Base-by-base conservation (phyloP, 169 alveolate species). In the Hammondia hammondi region DNA sequence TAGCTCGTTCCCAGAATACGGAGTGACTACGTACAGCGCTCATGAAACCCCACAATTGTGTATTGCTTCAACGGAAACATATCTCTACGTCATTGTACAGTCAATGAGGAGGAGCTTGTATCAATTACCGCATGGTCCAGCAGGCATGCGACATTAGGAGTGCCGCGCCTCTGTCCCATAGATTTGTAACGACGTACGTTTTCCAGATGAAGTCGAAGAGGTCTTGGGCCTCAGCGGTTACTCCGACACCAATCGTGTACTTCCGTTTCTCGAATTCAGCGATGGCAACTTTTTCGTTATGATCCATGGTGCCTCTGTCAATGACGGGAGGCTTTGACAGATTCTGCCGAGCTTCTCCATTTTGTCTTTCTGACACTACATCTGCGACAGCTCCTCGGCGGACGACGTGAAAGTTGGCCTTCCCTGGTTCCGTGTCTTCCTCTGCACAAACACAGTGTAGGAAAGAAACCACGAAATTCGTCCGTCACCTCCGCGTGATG, bases 181-280 rank as follows among this genome's bases (percentile, higher is more conserved):
- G 32, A 29, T 67, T 17, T 29, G 77, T 17, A 67, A 7, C 24
- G 35, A 27, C 77, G 14, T 35, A 82, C 89, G 89, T 82, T 48
- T 82, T 82, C 70, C 67, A 45, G 67, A 82, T 37, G 67, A 82
- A 82, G 67, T 82, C 67, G 89, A 82, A 82, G 89, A 82, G 89
- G 70, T 82, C 89, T 21, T 82, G 89, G 24, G 89, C 89, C 35
- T 82, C 89, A 37, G 56, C 67, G 14, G 70, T 82, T 27, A 82
- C 89, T 45, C 89, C 89, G 70, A 82, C 89, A n/a, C 89, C 89
- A 37, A 37, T 43, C 2, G 71, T 39, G 67, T 45, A 45, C 37
- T 45, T 82, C 19, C 67, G 70, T 67, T 82, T 82, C 87, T 77
- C 87, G 48, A 77, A 77, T 37, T 77, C 87, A 12, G 87, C 87